A percentile compares a stretch with the other conserved stretches of the same genome.
These are phyloP conservation scores for Annulohypoxylon nitens DNA, from an alignment of 495 filamentous ascomycete genomes.

Conservation along the genomic window DNA sequence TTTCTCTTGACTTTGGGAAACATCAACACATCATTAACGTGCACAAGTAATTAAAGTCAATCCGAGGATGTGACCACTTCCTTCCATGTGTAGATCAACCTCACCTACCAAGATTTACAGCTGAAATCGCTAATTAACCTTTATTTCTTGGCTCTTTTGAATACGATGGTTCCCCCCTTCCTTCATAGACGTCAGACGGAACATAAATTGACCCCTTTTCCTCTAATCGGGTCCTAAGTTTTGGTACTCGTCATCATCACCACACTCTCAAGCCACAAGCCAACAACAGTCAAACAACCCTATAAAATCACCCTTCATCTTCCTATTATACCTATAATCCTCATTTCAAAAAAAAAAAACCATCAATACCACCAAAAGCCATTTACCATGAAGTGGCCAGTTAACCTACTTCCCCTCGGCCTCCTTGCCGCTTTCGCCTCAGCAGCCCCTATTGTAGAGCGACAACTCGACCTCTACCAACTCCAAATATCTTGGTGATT, in stretches of 20 bases:
- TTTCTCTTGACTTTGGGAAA: not conserved
- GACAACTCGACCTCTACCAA: constrained; percentile 48
- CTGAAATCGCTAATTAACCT: constrained; percentile 11
- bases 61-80: constrained; percentile 27
- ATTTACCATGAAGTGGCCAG: constrained; percentile 48
- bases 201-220: constrained; percentile 38
- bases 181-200: constrained; percentile 14
- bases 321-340: not conserved
- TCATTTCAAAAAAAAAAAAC: not conserved
- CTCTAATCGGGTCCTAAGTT: constrained; percentile 14
- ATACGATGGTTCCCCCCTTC: not conserved
- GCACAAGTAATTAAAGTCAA: not conserved
- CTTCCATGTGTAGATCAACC: constrained; percentile 4
- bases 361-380: constrained; percentile 1
- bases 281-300: not conserved
- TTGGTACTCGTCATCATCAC: constrained; percentile 5
- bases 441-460: constrained; percentile 41
- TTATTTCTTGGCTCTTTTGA: constrained; percentile 9
- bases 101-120: constrained; percentile 1
- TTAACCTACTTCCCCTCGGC: constrained; percentile 42
- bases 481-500: constrained; percentile 50
- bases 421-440: constrained; percentile 40
- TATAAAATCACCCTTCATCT: constrained; percentile 7
- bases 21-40: not conserved
- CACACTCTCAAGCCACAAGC: constrained; percentile 1